Percentiles rank a stretch among this genome's conserved stretches.
Evolutionary conservation across 495 filamentous ascomycete species (phyloP).

Genomic region (Sabuloglossum arenarium): DNA sequence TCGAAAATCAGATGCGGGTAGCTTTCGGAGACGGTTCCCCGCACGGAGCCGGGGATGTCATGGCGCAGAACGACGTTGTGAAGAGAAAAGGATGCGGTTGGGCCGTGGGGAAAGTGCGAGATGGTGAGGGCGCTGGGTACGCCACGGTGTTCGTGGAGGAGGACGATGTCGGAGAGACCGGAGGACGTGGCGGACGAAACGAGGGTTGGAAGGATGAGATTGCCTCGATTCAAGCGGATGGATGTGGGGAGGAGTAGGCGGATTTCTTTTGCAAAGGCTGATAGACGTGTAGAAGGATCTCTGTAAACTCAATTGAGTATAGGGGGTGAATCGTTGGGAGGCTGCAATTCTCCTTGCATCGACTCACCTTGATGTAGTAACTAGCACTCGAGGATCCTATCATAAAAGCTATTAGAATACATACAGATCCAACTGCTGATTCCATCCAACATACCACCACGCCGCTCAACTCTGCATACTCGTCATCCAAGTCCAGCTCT

Average conservation of each 20-base stretch:
- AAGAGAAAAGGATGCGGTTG: conserved; percentile 74
- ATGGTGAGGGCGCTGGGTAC: conserved; percentile 80
- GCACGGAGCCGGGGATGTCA: conserved; percentile 71
- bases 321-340: background rate
- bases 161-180: conserved; percentile 62
- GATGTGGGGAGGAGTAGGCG: conserved; percentile 74
- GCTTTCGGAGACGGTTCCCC: conserved; percentile 80
- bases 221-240: conserved; percentile 82
- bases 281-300: conserved; percentile 64
- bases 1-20: conserved; percentile 96
- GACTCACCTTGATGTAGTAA: conserved; percentile 49
- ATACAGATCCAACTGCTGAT: background rate
- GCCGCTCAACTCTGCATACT: conserved; percentile 71
- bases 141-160: conserved; percentile 87
- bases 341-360: background rate
- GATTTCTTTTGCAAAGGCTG: conserved; percentile 90
- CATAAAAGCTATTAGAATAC: background rate
- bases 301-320: conserved; percentile 13
- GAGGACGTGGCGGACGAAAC: conserved; percentile 60
- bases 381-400: conserved; percentile 59
- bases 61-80: conserved; percentile 89
- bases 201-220: conserved; percentile 65
- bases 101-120: conserved; percentile 81
- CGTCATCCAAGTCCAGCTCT: conserved; percentile 79
- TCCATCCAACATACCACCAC: conserved; percentile 24